Base-by-base conservation (phyloP, 352 stramenopile genomes). In the Pythium brachiatum region DNA sequence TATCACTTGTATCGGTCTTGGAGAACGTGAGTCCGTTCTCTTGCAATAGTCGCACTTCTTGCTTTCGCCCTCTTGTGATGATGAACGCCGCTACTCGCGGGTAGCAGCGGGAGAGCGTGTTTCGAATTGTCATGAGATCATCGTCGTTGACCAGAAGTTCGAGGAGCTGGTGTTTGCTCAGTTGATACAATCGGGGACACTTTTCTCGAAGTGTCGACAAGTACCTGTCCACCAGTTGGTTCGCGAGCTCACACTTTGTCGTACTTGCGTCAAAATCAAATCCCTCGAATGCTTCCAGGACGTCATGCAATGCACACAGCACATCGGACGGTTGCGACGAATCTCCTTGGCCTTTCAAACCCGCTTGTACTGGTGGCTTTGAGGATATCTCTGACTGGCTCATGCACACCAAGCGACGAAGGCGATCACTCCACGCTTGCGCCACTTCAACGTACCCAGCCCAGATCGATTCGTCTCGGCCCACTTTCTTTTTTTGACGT, bases 221-320 rank as follows among this genome's bases (percentile, higher is more conserved):
- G 39, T 88, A 89, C 8, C 60, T 64, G 5, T 57, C 66, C 18
- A 88, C 53, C 1, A 89, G 61, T 9, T 76, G 47, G 25, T 71
- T 62, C 0, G 70, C 78, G 48, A 56, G 48, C 39, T 88, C 76
- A 48, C 78, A 88, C 1, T 60, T 69, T 18, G 60, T 47, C 18
- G 72, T 53, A n/a, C 64, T 67, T 5, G 53, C 13, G 13, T 82
- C 73, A 39, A 89, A 89, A 31, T 89, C 74, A 53, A 89, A 89
- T 13, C 53, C 73, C n/a, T 75, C 60, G 43, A 88, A 89, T 21
- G 60, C 75, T n/a, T 70, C 25, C 13, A 76, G 44, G 27, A 86
- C 60, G 13, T 74, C 75, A 38, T 74, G 57, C 23, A 89, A 55
- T 2, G 75, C 71, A 32, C 74, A 87, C 11, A 21, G 27, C 50